Evolutionary conservation across 495 filamentous ascomycete genomes (phyloP).

Genomic region (Penicillium desertorum): DNA sequence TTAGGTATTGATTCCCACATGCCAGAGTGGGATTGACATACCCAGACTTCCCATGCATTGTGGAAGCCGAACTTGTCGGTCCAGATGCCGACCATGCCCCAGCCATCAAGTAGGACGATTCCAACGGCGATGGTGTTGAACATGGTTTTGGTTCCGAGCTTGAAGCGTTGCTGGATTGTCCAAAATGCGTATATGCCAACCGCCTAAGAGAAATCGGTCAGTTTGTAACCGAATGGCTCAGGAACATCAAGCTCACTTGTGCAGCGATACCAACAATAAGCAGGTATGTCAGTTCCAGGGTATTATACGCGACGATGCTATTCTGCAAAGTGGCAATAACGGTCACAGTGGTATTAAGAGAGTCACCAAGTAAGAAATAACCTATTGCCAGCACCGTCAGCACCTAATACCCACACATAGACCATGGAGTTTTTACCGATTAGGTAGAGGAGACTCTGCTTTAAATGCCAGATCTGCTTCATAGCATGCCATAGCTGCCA

Average conservation of each 20-base stretch:
- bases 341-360: constrained; percentile 65
- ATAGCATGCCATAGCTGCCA: constrained; percentile 59
- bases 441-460: constrained; percentile 63
- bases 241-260: constrained; percentile 36
- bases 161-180: constrained; percentile 53
- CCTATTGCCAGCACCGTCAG: constrained; percentile 30
- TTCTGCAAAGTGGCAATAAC: constrained; percentile 65
- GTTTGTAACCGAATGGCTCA: neutral
- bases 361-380: constrained; percentile 66
- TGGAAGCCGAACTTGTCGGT: constrained; percentile 62
- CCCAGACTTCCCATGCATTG: constrained; percentile 61
- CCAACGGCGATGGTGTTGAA: constrained; percentile 57
- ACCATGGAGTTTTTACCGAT: constrained; percentile 44
- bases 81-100: constrained; percentile 70
- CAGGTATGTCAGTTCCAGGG: constrained; percentile 59
- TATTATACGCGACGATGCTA: constrained; percentile 59
- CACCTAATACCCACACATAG: neutral
- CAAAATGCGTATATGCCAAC: constrained; percentile 63
- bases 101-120: constrained; percentile 60
- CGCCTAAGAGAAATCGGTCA: constrained; percentile 30
- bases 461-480: constrained; percentile 60
- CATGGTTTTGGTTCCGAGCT: constrained; percentile 60
- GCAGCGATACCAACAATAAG: constrained; percentile 62
- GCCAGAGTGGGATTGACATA: constrained; percentile 18
- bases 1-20: neutral